Evolutionary conservation across 805 yeast species (phyloP), one percentile per base, ranked within the genome.

Genomic region (Zygoascus ofunaensis): DNA sequence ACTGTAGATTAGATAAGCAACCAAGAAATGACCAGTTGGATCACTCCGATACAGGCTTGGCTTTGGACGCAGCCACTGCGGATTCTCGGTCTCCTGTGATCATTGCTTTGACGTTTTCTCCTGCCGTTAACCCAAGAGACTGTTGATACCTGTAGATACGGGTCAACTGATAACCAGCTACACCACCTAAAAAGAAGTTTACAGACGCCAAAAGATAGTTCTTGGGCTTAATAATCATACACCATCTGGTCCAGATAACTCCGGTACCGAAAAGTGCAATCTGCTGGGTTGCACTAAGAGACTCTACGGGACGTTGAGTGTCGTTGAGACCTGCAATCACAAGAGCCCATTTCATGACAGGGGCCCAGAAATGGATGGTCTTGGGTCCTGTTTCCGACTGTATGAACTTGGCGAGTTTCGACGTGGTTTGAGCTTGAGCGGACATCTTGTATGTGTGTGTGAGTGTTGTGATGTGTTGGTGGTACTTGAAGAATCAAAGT

Each of bases 191-290:
- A 74, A 92, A 90, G 72, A 87, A 87, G 68, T 90, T 90, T 45
- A 90, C 98, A 23, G 90, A 78, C 3, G 97, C 98, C 53, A 92
- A 72, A 49, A 92, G 69, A 55, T 74, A 72, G 66, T 90, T 90
- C 67, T 82, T 81, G 35, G 98, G 98, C 52, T 70, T 78, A 60
- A 90, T 90, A 51, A 89, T 92, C 66, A 89, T 76, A 14, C 96
- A 87, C 97, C 97, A 90, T 64, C 98, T 79, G 30, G 98, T 90
- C 98, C 98, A 90, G 56, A 90, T 87, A 43, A 78, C 77, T 44
- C 97, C 98, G 1, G 98, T 90, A 39, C 89, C 87, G 55, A 84
- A 73, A 46, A 90, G 72, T 1, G 97, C 94, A 37, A 77, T 61
- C 68, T 83, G 89, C 65, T 85, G 95, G 20, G 95, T 80, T 46